Percentiles rank a stretch among this genome's conserved stretches.
These are phyloP conservation scores for Chrysanthemum lavandulifolium DNA, from an alignment of 129 eudicot genomes.

Conservation along the genomic window DNA sequence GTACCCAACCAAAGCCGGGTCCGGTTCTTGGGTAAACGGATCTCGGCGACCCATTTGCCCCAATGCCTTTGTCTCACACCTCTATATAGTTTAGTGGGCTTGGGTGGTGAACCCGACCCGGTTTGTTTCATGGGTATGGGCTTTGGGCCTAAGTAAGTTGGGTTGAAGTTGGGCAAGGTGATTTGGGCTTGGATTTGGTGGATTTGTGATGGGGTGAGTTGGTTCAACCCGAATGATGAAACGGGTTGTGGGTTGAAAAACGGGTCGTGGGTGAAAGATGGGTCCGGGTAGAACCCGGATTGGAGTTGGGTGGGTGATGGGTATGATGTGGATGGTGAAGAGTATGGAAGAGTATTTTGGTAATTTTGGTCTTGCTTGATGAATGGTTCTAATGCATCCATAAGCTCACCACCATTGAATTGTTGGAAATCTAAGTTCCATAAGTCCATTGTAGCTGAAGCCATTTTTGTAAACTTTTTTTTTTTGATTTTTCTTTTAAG, in stretches of 20 bases:
- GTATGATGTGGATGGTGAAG: conserved; percentile 31
- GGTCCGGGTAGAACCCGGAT: conserved; percentile 24
- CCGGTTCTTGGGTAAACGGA: conserved; percentile 87
- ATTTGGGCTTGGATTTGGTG: conserved; percentile 55
- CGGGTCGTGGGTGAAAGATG: conserved; percentile 12
- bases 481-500: background rate
- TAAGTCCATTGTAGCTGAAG: conserved; percentile 56
- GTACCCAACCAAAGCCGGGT: conserved; percentile 91
- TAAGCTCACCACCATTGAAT: conserved; percentile 65
- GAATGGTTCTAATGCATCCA: conserved; percentile 93
- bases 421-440: conserved; percentile 42
- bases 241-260: conserved; percentile 24
- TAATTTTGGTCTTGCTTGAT: conserved; percentile 51
- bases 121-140: conserved; percentile 62
- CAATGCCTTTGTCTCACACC: conserved; percentile 95
- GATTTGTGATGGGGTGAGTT: conserved; percentile 48
- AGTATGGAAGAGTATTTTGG: conserved; percentile 29
- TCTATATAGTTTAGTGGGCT: conserved; percentile 76
- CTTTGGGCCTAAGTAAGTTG: conserved; percentile 41
- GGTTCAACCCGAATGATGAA: conserved; percentile 36
- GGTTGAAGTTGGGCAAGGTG: conserved; percentile 25
- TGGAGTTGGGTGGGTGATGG: conserved; percentile 17
- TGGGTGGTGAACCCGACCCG: conserved; percentile 53
- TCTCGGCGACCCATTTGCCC: conserved; percentile 99
- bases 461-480: conserved; percentile 27